These are phyloP conservation scores for Clarireedia homoeocarpa DNA, from an alignment of 2,329 filamentous ascomycete genomes.

Conservation along the genomic window DNA sequence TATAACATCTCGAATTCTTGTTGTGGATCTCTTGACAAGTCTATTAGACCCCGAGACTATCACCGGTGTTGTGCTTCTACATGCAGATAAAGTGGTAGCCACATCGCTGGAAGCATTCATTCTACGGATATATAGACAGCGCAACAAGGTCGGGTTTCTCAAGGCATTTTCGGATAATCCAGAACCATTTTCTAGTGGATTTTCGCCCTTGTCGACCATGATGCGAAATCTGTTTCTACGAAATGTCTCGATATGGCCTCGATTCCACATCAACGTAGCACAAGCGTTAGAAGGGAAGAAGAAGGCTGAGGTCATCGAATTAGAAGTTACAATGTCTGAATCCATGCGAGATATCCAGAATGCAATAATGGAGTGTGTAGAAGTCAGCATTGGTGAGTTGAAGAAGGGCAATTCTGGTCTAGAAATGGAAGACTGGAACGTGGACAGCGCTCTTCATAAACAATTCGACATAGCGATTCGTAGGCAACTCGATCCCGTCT, in stretches of 20 bases:
- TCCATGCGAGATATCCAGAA: conserved; percentile 90
- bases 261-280: conserved; percentile 87
- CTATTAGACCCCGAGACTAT: conserved; percentile 76
- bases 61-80: conserved; percentile 78
- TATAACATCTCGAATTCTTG: conserved; percentile 89
- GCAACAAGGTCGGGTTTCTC: conserved; percentile 87
- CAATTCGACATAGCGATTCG: conserved; percentile 88
- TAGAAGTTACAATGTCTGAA: conserved; percentile 94
- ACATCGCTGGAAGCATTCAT: conserved; percentile 95
- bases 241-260: conserved; percentile 83
- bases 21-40: conserved; percentile 84
- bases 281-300: conserved; percentile 83
- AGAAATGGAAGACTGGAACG: conserved; percentile 94
- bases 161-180: conserved; percentile 95
- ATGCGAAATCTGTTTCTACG: conserved; percentile 87
- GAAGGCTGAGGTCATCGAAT: conserved; percentile 93
- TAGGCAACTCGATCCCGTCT: conserved; percentile 88
- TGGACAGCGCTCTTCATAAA: conserved; percentile 85
- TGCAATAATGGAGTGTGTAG: conserved; percentile 91
- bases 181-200: conserved; percentile 82
- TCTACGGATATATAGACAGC: conserved; percentile 83
- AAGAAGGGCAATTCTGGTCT: conserved; percentile 85
- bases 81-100: conserved; percentile 78
- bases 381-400: conserved; percentile 86
- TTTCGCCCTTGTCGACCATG: conserved; percentile 80